Percentiles rank a stretch among this genome's conserved stretches.
phyloP scores from a whole-genome alignment of 2,329 filamentous ascomycete genomes.

The Fusarium sp. region DNA sequence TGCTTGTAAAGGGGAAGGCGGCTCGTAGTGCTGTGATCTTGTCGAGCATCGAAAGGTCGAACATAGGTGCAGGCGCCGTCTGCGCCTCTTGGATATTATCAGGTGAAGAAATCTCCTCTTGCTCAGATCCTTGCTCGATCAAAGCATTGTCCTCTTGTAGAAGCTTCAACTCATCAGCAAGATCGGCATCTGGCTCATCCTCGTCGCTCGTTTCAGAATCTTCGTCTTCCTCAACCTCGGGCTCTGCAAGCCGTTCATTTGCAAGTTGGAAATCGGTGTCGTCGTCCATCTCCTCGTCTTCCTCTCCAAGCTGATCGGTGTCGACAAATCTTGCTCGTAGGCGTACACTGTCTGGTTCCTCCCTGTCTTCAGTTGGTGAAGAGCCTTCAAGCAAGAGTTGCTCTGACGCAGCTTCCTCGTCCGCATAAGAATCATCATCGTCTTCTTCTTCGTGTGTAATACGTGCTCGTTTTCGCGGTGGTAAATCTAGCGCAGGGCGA shows the following conservation, averaged over 20 bases:
- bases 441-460: conserved; percentile 58
- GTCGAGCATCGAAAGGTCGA: conserved; percentile 46
- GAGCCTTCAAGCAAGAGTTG: conserved; percentile 52
- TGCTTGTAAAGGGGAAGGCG: conserved; percentile 58
- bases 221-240: conserved; percentile 30
- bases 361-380: conserved; percentile 2
- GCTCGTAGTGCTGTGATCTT: conserved; percentile 52
- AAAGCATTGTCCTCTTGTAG: conserved; percentile 40
- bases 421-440: conserved; percentile 51
- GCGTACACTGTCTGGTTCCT: conserved; percentile 37
- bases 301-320: conserved; percentile 29
- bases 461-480: conserved; percentile 76
- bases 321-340: conserved; percentile 39
- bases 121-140: conserved; percentile 20
- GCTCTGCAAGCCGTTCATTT: background rate
- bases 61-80: background rate
- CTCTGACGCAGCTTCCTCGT: conserved; percentile 45
- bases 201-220: conserved; percentile 31
- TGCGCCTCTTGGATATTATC: background rate
- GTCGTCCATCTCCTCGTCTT: conserved; percentile 31
- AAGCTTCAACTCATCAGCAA: conserved; percentile 39
- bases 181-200: conserved; percentile 26
- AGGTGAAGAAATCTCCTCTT: conserved; percentile 11
- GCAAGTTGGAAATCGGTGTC: conserved; percentile 48
- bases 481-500: conserved; percentile 76